These are phyloP conservation scores for Globisporangium perplexum DNA, from an alignment of 352 stramenopile species.

Conservation along the genomic window DNA sequence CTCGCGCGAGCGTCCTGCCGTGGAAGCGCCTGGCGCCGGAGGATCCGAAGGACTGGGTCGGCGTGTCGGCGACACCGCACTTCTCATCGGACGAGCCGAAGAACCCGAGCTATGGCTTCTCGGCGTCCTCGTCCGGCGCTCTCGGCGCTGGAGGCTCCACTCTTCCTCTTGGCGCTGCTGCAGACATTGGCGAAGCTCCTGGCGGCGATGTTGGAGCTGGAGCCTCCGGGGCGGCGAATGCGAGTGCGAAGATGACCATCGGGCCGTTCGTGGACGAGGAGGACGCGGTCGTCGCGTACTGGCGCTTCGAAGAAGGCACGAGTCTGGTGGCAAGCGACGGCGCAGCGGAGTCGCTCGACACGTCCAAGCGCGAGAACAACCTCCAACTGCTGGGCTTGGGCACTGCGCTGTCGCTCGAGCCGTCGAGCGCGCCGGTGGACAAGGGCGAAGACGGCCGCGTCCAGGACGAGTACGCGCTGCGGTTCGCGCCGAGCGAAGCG, in stretches of 20 bases:
- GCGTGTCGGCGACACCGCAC: constrained; percentile 31
- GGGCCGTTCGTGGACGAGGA: constrained; percentile 82
- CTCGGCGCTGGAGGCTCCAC: constrained; percentile 1
- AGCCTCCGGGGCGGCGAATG: background rate
- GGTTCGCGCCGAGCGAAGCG: constrained; percentile 26
- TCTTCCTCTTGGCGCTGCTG: background rate
- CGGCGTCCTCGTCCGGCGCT: constrained; percentile 12
- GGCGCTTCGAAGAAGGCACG: constrained; percentile 78
- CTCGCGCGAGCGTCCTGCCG: constrained; percentile 32
- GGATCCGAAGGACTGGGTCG: constrained; percentile 61
- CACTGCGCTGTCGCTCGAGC: constrained; percentile 27
- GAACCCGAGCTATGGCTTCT: constrained; percentile 47
- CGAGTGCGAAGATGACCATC: constrained; percentile 52
- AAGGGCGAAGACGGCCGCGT: constrained; percentile 64
- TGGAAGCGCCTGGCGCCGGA: constrained; percentile 71
- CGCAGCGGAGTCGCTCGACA: constrained; percentile 68
- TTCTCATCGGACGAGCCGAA: constrained; percentile 51
- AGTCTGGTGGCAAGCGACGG: constrained; percentile 16
- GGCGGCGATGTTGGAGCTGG: background rate
- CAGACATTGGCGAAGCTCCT: background rate
- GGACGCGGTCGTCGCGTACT: constrained; percentile 80
- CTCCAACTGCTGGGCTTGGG: constrained; percentile 44
- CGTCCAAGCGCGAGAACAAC: constrained; percentile 79
- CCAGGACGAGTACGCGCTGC: constrained; percentile 60
- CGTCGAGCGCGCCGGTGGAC: constrained; percentile 66